These are phyloP conservation scores for Colletotrichum endophyticum DNA, from an alignment of 2,329 filamentous ascomycete genomes.

Conservation along the genomic window DNA sequence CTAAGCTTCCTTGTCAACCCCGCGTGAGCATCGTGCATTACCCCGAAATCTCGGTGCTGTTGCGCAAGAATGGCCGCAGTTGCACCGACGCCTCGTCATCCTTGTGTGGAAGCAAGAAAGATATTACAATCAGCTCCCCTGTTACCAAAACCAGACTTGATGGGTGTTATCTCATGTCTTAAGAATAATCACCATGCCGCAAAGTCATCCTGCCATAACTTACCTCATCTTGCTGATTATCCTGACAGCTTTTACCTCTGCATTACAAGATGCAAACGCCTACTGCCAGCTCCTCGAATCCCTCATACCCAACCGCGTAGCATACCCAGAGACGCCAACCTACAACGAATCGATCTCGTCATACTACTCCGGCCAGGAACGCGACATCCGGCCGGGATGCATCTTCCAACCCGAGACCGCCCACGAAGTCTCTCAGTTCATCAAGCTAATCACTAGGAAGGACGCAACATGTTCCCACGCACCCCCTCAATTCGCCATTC, in stretches of 20 bases:
- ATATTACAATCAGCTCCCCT: neutral
- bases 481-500: neutral
- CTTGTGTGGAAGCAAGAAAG: neutral
- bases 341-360: neutral
- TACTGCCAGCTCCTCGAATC: neutral
- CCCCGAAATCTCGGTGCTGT: neutral
- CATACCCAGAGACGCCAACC: neutral
- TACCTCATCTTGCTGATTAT: neutral
- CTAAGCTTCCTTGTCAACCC: neutral
- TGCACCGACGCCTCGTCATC: neutral
- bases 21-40: neutral
- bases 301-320: neutral
- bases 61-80: neutral
- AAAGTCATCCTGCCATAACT: neutral
- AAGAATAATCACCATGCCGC: neutral
- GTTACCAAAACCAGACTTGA: neutral
- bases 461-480: neutral
- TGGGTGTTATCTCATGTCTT: fast-evolving
- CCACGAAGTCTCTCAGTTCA: neutral
- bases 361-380: constrained; percentile 15
- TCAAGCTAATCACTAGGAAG: neutral
- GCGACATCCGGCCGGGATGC: constrained; percentile 10
- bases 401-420: constrained; percentile 14
- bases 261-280: neutral
- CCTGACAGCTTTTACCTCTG: neutral